Evolutionary conservation across 495 filamentous ascomycete genomes (phyloP), one percentile per base, ranked within the genome.

Genomic region (Saxispiralis lemnorum): DNA sequence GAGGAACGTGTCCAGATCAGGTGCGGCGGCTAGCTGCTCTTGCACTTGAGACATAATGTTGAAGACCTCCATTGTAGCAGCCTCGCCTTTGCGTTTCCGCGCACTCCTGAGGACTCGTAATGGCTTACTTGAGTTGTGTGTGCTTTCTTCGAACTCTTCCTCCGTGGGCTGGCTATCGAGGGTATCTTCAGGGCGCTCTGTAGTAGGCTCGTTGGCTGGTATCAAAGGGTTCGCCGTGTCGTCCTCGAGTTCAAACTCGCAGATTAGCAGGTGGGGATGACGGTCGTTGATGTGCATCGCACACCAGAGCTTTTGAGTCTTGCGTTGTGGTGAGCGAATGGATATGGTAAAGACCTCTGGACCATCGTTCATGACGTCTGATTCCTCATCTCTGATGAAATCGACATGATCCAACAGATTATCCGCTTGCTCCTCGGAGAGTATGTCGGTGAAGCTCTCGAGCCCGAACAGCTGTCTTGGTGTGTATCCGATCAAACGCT

Each of bases 21-120:
- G 67, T 7, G 83, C 78, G 7, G 70, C 73, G 16, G 79, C 70
- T 15, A 89, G 64, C 55, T 82, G 79, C 48, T 84, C 81, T 55
- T 87, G 78, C 39, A 82, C 82, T 62, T 83, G 89, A 46, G 70
- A 81, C 71, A 94, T 80, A 45, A 94, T 82, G 57, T 86, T 87
- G 56, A 93, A 93, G 6, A 92, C 83, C 54, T 92, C 83, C 83
- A 95, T 92, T 0, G 81, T 78, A 31, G 84, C 83, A 15, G 84
- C 81, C 52, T 93, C 86, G 12, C 86, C 86, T 51, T 70, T 78
- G 36, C 77, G 60, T 46, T 81, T 78, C 6, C 84, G 70, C 0
- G 83, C 79, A 58, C 73, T 81, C n/a, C 83, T 71, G 14, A 93
- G 63, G 3, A 88, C 71, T 10, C 87, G 68, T 24, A 96, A 65